Percentiles rank a stretch among this genome's conserved stretches.
Evolutionary conservation across 2,329 filamentous ascomycete species (phyloP).

Genomic region (Ophiostoma quercus): DNA sequence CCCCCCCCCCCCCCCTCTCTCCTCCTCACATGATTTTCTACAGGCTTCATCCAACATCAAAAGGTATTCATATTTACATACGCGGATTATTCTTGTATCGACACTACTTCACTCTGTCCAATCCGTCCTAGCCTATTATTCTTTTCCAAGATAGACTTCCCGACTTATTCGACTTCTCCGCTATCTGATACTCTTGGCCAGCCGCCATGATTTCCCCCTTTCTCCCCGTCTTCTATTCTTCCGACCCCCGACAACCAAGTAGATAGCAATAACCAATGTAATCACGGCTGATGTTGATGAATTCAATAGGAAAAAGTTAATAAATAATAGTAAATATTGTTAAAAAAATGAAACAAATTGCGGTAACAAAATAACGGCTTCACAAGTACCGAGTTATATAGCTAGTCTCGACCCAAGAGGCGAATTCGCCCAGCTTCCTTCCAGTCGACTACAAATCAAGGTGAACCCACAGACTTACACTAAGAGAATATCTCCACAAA

Average conservation of each 20-base stretch:
- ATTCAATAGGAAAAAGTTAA: no score
- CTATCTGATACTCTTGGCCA: slow-evolving; percentile 3
- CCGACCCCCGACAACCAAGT: neutral
- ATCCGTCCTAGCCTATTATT: neutral
- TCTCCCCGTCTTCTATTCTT: neutral
- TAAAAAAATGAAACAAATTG: neutral
- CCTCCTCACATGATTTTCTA: no score
- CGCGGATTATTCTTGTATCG: no score
- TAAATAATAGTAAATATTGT: neutral
- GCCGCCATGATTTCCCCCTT: neutral
- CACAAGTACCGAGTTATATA: neutral
- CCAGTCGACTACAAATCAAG: no score
- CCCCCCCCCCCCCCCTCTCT: no score
- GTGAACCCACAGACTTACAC: neutral
- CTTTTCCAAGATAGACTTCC: neutral
- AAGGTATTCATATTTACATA: no score
- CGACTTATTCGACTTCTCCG: slow-evolving; percentile 2
- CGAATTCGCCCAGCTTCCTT: neutral
- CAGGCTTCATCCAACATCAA: no score
- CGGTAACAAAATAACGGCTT: neutral
- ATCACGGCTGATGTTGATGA: neutral
- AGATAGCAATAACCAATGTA: neutral
- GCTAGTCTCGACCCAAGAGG: neutral
- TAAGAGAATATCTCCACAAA: neutral
- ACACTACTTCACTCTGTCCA: neutral